These are phyloP conservation scores for Zymoseptoria passerinii DNA, from an alignment of 2,329 filamentous ascomycete genomes.

Conservation along the genomic window DNA sequence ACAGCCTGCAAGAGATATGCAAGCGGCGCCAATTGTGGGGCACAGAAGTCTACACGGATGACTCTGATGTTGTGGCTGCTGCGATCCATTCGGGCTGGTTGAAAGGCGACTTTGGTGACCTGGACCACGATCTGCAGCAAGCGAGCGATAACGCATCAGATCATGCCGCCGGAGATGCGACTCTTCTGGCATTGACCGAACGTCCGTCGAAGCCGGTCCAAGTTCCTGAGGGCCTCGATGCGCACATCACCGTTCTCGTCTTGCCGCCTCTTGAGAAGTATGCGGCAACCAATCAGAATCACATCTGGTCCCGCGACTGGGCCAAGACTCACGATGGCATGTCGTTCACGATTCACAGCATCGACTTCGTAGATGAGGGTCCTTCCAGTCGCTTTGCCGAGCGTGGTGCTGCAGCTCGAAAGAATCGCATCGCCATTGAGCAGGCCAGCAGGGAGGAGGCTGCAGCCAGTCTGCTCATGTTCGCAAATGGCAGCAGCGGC, in stretches of 20 bases:
- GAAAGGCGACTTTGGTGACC: constrained; percentile 71
- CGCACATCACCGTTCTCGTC: constrained; percentile 80
- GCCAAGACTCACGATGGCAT: constrained; percentile 72
- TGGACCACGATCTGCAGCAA: constrained; percentile 26
- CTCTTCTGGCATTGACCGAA: constrained; percentile 11
- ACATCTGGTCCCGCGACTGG: constrained; percentile 75
- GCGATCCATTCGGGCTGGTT: constrained; percentile 93
- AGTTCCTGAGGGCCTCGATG: constrained; percentile 61
- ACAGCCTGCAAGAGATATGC: constrained; percentile 74
- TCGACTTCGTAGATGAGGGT: constrained; percentile 79
- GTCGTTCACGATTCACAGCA: constrained; percentile 73
- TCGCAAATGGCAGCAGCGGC: constrained; percentile 14
- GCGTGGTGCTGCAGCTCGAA: constrained; percentile 41
- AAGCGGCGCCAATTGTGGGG: constrained; percentile 78
- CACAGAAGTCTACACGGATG: constrained; percentile 89
- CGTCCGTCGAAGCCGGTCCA: constrained; percentile 50
- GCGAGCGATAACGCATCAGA: constrained; percentile 27
- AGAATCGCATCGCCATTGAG: constrained; percentile 40
- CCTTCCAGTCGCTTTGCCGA: constrained; percentile 40
- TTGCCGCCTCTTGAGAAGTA: constrained; percentile 74
- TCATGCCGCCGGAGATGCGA: constrained; percentile 28
- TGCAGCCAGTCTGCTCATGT: constrained; percentile 26
- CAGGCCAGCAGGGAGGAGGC: constrained; percentile 27
- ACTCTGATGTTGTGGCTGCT: constrained; percentile 85
- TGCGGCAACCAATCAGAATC: constrained; percentile 63